Base-by-base conservation (phyloP, 2,329 filamentous ascomycete species). In the Pseudogymnoascus sp. region DNA sequence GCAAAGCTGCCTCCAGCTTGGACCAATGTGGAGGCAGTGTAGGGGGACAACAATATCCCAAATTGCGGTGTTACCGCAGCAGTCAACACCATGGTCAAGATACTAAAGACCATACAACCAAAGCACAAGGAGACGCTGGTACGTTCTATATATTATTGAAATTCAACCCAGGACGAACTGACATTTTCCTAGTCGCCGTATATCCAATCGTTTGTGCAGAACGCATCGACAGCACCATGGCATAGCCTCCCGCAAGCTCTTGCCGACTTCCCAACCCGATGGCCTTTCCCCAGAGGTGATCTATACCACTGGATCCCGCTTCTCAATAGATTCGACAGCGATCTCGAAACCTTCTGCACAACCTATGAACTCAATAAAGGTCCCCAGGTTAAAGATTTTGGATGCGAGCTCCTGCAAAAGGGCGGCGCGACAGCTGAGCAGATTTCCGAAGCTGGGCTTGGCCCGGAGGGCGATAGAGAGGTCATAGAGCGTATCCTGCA, bases 281-380 rank as follows among this genome's bases (percentile, higher is more conserved):
- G 94, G 94, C 91, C 92, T 2, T 95, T 97, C 70, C 92, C 92
- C 37, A 84, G 92, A 72, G 95, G 94, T 62, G 94, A 99, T 72
- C 78, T 97, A 28, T 97, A 97, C 72, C 92, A 99, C 78, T 99
- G 95, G 95, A 96, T 99, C 66, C 86, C 89, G 26, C 81, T 96
- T 21, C 76, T 99, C 62, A 95, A 99, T 73, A 86, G 91, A 61
- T 97, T 99, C 73, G 94, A 99, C 74, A 83, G 82, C 69, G 85
- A 97, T 64, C 77, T 99, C 38, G 90, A 95, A 67, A 78, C 83
- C 37, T 91, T 95, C 71, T 90, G 86, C 72, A 79, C 82, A 60
- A 85, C 84, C 65, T 99, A 99, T 75, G 84, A 84, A 63, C 78
- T 99, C 60, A 83, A 84, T 63, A 81, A 87, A 61, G 90, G 90